phyloP scores from a whole-genome alignment of 164 flowering plant species.

The Berberis vulgaris region DNA sequence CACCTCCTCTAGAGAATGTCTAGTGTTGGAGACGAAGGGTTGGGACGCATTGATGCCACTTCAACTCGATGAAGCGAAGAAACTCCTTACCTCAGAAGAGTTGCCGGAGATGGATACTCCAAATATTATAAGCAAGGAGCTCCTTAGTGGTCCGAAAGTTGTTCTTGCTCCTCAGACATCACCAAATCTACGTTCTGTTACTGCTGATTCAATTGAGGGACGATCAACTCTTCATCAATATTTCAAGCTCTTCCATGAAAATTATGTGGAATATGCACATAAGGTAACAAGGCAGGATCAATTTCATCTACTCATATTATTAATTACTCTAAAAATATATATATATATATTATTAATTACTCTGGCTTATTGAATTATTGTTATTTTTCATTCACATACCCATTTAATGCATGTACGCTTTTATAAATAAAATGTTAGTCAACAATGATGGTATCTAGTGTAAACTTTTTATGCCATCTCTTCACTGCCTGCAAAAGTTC shows the following conservation, averaged over 20 bases:
- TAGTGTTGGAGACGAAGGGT: constrained; percentile 67
- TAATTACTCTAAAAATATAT: too few species aligned
- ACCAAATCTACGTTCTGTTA: constrained; percentile 48
- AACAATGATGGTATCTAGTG: too few species aligned
- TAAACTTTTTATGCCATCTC: too few species aligned
- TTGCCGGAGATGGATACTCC: constrained; percentile 29
- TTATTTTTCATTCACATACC: too few species aligned
- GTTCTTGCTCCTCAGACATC: constrained; percentile 55
- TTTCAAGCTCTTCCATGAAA: constrained; percentile 82
- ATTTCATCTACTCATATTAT: background rate
- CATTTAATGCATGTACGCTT: too few species aligned
- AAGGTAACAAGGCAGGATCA: constrained; percentile 42
- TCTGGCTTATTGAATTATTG: too few species aligned
- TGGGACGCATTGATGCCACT: constrained; percentile 50
- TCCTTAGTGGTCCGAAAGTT: constrained; percentile 66
- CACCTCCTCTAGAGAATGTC: constrained; percentile 51
- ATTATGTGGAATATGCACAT: constrained; percentile 95
- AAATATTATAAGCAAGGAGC: constrained; percentile 79
- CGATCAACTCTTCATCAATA: constrained; percentile 83
- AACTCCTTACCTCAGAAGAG: constrained; percentile 20
- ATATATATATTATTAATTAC: too few species aligned
- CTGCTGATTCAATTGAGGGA: constrained; percentile 94
- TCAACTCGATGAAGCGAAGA: constrained; percentile 32
- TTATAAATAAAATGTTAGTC: too few species aligned
- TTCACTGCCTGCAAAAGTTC: too few species aligned